Evolutionary conservation across 2,329 filamentous ascomycete species (phyloP).

Genomic region (Fusarium torreyae): DNA sequence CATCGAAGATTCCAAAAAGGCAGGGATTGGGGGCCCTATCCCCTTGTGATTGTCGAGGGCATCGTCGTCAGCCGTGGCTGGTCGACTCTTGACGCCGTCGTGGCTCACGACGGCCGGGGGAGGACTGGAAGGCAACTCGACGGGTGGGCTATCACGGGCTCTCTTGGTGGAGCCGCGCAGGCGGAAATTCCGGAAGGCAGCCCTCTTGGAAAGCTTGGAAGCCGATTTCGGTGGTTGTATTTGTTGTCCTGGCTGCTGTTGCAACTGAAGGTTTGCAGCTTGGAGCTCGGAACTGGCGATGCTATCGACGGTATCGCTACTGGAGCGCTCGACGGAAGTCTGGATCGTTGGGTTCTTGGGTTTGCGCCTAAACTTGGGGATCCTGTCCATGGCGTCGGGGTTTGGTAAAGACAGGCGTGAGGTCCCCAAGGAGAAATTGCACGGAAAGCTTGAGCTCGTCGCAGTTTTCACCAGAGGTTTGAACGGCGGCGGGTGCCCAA

Average conservation of each 20-base stretch:
- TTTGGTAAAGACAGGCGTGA: slow-evolving; percentile 26
- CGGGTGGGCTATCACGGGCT: slow-evolving; percentile 60
- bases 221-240: slow-evolving; percentile 34
- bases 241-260: slow-evolving; percentile 39
- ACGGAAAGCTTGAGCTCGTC: slow-evolving; percentile 32
- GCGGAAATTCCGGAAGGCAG: slow-evolving; percentile 62
- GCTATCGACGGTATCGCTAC: slow-evolving; percentile 50
- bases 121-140: slow-evolving; percentile 50
- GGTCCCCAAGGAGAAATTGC: slow-evolving; percentile 30
- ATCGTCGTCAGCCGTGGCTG: slow-evolving; percentile 40
- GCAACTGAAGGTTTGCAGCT: slow-evolving; percentile 41
- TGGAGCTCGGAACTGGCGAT: slow-evolving; percentile 48
- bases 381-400: slow-evolving; percentile 57
- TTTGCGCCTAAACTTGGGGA: slow-evolving; percentile 61
- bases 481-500: slow-evolving; percentile 29
- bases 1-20: slow-evolving; percentile 57
- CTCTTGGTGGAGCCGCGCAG: slow-evolving; percentile 64
- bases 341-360: slow-evolving; percentile 62
- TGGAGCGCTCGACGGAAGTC: slow-evolving; percentile 57
- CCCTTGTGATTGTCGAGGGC: slow-evolving; percentile 35
- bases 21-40: slow-evolving; percentile 52
- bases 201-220: slow-evolving; percentile 52
- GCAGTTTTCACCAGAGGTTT: slow-evolving; percentile 22
- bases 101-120: slow-evolving; percentile 56
- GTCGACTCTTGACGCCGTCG: slow-evolving; percentile 53